Evolutionary conservation across 768 basidiomycete species (phyloP).

Genomic region (Lentinula sp.): DNA sequence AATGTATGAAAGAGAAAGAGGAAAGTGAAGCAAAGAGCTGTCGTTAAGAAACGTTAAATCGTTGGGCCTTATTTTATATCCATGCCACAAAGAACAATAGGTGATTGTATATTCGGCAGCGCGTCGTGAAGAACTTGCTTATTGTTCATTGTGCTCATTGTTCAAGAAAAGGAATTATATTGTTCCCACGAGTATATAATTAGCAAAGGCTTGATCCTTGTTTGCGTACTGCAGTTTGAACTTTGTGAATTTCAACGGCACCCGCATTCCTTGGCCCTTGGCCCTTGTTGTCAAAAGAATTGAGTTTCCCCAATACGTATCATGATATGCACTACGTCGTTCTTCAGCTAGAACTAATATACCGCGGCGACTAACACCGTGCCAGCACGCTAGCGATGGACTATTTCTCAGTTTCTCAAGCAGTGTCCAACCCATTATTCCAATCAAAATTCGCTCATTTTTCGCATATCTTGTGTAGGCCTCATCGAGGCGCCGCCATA

Average conservation of each 20-base stretch:
- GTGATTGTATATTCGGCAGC: not conserved
- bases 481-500: slow-evolving; percentile 44
- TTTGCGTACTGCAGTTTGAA: too few species aligned
- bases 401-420: too few species aligned
- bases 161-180: not conserved
- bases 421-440: slow-evolving; percentile 28
- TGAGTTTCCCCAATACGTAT: too few species aligned
- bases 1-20: not conserved
- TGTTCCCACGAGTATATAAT: not conserved
- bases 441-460: slow-evolving; percentile 47
- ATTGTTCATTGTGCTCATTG: not conserved
- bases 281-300: too few species aligned
- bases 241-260: too few species aligned
- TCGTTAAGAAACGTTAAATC: not conserved
- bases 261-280: too few species aligned
- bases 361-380: too few species aligned
- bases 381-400: too few species aligned
- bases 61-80: not conserved
- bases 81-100: not conserved
- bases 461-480: slow-evolving; percentile 34
- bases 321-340: too few species aligned
- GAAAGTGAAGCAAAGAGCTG: not conserved
- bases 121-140: not conserved
- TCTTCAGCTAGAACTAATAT: too few species aligned
- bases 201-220: too few species aligned